phyloP scores from a whole-genome alignment of 2,329 filamentous ascomycete species.

The Aspergillus sp. region DNA sequence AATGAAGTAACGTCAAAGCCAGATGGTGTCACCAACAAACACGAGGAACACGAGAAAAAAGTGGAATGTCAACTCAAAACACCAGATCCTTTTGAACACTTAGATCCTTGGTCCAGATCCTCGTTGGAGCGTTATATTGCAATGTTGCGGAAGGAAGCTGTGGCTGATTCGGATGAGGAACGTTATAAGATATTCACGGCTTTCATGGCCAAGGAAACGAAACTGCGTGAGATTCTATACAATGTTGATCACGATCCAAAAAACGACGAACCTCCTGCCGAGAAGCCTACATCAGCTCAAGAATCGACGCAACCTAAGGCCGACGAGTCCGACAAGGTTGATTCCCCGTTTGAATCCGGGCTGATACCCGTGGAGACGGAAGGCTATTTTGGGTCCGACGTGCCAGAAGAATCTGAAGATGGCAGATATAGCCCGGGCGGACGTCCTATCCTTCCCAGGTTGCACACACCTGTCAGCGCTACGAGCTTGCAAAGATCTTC shows the following conservation, averaged over 20 bases:
- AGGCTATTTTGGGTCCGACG: slow-evolving; percentile 10
- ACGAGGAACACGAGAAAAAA: neutral
- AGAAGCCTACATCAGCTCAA: slow-evolving; percentile 10
- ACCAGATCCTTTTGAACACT: slow-evolving; percentile 50
- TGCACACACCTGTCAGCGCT: slow-evolving; percentile 17
- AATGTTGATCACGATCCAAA: slow-evolving; percentile 46
- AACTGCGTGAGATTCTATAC: slow-evolving; percentile 48
- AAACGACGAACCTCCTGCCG: slow-evolving; percentile 11
- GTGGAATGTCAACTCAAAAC: slow-evolving; percentile 11
- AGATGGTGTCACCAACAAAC: slow-evolving; percentile 5
- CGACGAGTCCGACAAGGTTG: slow-evolving; percentile 3
- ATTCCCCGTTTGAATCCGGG: slow-evolving; percentile 27
- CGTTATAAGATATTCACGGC: slow-evolving; percentile 54
- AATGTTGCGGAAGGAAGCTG: slow-evolving; percentile 55
- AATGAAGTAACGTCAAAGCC: slow-evolving; percentile 6
- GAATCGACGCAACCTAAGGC: slow-evolving; percentile 8
- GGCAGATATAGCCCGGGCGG: slow-evolving; percentile 55
- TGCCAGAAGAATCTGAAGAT: slow-evolving; percentile 24
- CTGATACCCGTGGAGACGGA: slow-evolving; percentile 35
- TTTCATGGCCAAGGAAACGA: slow-evolving; percentile 49
- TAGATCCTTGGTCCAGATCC: slow-evolving; percentile 58
- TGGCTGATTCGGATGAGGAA: slow-evolving; percentile 48
- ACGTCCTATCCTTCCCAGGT: slow-evolving; percentile 44
- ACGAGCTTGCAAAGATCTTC: slow-evolving; percentile 25
- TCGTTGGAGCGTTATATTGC: slow-evolving; percentile 55